Evolutionary conservation across 2,329 filamentous ascomycete species (phyloP).

Genomic region (Aspergillus bombycis): DNA sequence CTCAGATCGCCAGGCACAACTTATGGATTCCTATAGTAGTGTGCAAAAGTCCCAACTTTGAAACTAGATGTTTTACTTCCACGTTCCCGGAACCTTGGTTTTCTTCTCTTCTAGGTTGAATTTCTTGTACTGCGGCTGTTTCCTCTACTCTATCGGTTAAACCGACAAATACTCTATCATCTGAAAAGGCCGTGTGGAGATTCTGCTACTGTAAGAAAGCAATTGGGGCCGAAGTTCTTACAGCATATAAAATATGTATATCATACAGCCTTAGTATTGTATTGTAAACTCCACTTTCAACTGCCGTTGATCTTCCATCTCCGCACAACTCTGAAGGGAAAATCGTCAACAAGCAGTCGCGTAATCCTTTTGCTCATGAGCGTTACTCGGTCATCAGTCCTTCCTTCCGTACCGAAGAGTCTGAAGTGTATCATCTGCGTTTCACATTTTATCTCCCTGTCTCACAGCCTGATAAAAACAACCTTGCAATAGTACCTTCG

Average conservation of each 20-base stretch:
- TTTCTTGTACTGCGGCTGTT: too few species aligned
- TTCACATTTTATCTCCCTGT: neutral
- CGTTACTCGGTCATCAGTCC: neutral
- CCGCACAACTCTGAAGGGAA: neutral
- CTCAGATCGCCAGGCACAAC: constrained; percentile 13
- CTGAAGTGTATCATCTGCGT: neutral
- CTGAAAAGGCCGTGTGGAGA: neutral
- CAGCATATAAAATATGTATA: constrained; percentile 1
- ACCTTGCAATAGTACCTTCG: neutral
- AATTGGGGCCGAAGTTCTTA: neutral
- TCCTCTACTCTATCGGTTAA: neutral
- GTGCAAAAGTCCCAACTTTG: neutral
- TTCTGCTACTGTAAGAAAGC: neutral
- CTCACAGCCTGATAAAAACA: neutral
- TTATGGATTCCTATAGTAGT: neutral
- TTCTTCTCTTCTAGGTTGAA: neutral
- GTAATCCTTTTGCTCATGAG: neutral
- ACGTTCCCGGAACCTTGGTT: neutral
- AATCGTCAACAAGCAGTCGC: neutral
- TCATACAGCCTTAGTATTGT: constrained; percentile 1
- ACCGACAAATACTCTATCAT: neutral
- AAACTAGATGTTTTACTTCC: constrained; percentile 1
- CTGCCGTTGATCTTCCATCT: constrained; percentile 11
- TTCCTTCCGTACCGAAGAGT: neutral
- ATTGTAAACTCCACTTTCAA: constrained; percentile 10